Conservation (phyloP, 148 eudicot genomes). For the Silene conica region DNA sequence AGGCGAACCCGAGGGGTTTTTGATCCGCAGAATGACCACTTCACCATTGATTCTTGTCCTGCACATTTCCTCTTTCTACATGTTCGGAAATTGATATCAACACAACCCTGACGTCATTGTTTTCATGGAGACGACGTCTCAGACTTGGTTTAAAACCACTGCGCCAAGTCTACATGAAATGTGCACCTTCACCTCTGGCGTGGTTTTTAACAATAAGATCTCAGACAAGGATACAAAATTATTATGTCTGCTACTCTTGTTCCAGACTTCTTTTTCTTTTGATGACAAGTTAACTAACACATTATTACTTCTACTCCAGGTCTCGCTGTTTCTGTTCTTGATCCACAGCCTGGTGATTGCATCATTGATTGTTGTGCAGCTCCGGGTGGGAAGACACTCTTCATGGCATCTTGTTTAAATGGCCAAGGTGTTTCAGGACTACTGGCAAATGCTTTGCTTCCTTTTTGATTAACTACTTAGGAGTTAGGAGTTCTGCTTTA, state of each 20-base stretch:
- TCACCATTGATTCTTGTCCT: not conserved
- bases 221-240: not conserved
- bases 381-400: conserved; percentile 93
- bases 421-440: conserved; percentile 54
- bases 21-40: not conserved
- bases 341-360: conserved; percentile 80
- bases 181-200: not conserved
- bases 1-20: too few species aligned
- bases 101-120: not conserved
- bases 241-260: not conserved
- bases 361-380: conserved; percentile 96
- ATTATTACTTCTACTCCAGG: conserved; percentile 38
- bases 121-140: not conserved
- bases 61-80: not conserved
- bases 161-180: not conserved
- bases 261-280: not conserved
- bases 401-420: conserved; percentile 77
- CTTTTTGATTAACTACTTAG: not conserved
- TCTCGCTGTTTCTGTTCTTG: conserved; percentile 77
- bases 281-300: conserved; percentile 2
- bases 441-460: not conserved
- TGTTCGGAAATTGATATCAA: not conserved
- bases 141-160: not conserved
- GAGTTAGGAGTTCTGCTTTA: not conserved
- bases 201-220: not conserved